These are phyloP conservation scores for Nicotiana obtusifolia DNA, from an alignment of 257 asterid species.

Conservation along the genomic window DNA sequence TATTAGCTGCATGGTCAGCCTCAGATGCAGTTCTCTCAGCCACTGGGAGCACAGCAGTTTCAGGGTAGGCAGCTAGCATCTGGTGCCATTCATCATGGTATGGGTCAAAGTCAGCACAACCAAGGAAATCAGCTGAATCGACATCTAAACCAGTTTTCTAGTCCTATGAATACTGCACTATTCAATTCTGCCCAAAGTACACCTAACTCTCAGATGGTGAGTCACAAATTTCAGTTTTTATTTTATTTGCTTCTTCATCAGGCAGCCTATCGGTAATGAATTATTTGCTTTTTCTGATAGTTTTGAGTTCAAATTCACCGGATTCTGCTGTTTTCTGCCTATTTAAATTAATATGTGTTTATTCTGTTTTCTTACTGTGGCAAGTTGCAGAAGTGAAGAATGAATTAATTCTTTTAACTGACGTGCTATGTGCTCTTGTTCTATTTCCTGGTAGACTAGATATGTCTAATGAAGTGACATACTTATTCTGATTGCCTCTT, in stretches of 20 bases:
- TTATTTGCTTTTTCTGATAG: neutral
- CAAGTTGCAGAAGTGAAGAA: slow-evolving; percentile 6
- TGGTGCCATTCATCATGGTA: slow-evolving; percentile 64
- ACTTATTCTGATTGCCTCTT: too few relatives aligned
- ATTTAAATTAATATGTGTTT: neutral
- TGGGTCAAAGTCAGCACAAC: slow-evolving; percentile 69
- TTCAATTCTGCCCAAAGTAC: slow-evolving; percentile 85
- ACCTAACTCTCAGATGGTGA: slow-evolving; percentile 78
- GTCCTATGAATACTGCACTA: slow-evolving; percentile 77
- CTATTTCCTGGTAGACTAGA: too few relatives aligned
- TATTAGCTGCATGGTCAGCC: slow-evolving; percentile 81
- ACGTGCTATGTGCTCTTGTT: too few relatives aligned
- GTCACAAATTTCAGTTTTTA: slow-evolving; percentile 11
- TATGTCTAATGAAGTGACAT: too few relatives aligned
- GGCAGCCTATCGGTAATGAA: neutral
- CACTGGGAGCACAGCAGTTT: slow-evolving; percentile 71
- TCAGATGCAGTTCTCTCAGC: slow-evolving; percentile 87
- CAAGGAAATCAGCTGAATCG: slow-evolving; percentile 95
- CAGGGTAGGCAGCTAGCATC: slow-evolving; percentile 81
- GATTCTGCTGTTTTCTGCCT: neutral
- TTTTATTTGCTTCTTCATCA: neutral
- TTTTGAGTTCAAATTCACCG: neutral
- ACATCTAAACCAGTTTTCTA: slow-evolving; percentile 75
- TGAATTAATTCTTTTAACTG: neutral
- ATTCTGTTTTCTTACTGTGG: neutral